Evolutionary conservation across 2,329 filamentous ascomycete species (phyloP).

Genomic region (Fusarium sp.): DNA sequence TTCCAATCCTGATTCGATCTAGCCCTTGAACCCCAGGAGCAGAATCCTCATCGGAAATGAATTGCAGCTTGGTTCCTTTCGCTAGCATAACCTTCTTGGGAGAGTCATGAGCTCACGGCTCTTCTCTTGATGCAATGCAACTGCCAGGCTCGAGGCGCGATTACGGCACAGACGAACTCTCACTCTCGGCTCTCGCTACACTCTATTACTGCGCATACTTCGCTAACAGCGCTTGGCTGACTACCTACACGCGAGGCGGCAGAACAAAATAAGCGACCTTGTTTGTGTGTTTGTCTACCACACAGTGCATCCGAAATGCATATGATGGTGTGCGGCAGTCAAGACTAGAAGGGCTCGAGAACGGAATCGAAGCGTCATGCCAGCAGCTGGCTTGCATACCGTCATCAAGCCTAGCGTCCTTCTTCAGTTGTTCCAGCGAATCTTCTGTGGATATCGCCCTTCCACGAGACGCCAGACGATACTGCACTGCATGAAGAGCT

Average conservation of each 20-base stretch:
- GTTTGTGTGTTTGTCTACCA: constrained; percentile 10
- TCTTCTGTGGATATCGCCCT: constrained; percentile 21
- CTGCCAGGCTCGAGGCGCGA: constrained; percentile 8
- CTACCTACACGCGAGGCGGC: not conserved
- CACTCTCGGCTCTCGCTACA: not conserved
- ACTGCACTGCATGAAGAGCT: not conserved
- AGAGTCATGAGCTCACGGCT: constrained; percentile 1
- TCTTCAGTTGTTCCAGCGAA: constrained; percentile 28
- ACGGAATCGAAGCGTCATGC: constrained; percentile 11
- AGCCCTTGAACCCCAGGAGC: not conserved
- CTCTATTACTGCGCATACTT: not conserved
- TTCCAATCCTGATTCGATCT: constrained; percentile 15
- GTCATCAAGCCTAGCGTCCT: constrained; percentile 21
- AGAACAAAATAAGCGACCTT: not conserved
- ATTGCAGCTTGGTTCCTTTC: constrained; percentile 3
- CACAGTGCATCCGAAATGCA: not conserved
- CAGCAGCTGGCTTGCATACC: constrained; percentile 17
- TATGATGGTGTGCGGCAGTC: constrained; percentile 7
- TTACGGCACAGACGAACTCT: not conserved
- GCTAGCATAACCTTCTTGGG: constrained; percentile 16
- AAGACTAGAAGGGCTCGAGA: constrained; percentile 2
- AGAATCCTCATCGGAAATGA: constrained; percentile 32
- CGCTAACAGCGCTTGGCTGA: not conserved
- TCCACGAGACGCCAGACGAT: constrained; percentile 7
- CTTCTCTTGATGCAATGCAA: not conserved